Conservation (phyloP, 164 flowering plant species). For the Macadamia tetraphylla region DNA sequence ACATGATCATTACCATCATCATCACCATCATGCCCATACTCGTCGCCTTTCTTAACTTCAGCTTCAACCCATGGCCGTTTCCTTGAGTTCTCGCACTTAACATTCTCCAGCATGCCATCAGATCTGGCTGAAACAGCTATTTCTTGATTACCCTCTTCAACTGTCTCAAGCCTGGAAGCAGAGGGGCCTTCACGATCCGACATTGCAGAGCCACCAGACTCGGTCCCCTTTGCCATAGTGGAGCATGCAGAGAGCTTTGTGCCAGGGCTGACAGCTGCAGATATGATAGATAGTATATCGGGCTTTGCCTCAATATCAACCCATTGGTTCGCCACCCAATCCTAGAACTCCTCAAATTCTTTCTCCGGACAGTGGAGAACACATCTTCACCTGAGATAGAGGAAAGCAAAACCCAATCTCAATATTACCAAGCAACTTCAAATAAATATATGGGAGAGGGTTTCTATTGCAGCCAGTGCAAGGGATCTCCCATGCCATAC, state of each 20-base stretch:
- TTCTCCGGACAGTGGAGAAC: conserved; percentile 36
- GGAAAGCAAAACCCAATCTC: conserved; percentile 1
- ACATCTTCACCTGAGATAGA: conserved; percentile 60
- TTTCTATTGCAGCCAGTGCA: too few relatives aligned
- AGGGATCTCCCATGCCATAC: too few relatives aligned
- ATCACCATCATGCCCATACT: conserved; percentile 14
- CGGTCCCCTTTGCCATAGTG: conserved; percentile 26
- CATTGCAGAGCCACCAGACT: conserved; percentile 27
- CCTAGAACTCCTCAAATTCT: conserved; percentile 65
- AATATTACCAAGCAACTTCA: too few relatives aligned
- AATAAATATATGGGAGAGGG: too few relatives aligned
- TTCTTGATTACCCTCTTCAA: conserved; percentile 30
- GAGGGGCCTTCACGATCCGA: conserved; percentile 20
- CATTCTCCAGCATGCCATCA: conserved; percentile 10
- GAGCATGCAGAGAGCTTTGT: conserved; percentile 38
- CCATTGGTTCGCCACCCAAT: conserved; percentile 75
- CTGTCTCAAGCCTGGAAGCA: conserved; percentile 19
- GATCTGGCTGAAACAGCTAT: conserved; percentile 9
- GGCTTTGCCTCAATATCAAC: conserved; percentile 54
- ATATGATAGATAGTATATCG: conserved; percentile 42
- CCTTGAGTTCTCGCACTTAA: conserved; percentile 13
- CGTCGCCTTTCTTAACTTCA: conserved; percentile 18
- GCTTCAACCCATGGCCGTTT: conserved; percentile 22
- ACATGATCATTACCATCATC: conserved; percentile 5
- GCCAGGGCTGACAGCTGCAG: conserved; percentile 31